Evolutionary conservation across 352 stramenopile species (phyloP).

Genomic region (Pythium dissimile): DNA sequence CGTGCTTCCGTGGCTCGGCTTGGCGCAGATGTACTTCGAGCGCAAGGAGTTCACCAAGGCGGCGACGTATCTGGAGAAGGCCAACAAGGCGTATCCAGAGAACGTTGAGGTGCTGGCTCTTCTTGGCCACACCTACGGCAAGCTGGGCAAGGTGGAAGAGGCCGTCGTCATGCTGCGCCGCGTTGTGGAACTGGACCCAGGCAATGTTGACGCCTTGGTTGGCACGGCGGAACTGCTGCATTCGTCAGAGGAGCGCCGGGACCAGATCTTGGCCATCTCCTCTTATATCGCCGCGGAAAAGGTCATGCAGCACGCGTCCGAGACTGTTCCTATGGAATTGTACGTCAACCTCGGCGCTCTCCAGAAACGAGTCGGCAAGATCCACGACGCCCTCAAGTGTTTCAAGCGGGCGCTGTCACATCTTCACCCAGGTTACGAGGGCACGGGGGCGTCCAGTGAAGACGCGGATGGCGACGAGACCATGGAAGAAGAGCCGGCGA

Average conservation of each 20-base stretch:
- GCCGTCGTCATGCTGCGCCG: slow-evolving; percentile 75
- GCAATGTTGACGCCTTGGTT: slow-evolving; percentile 83
- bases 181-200: slow-evolving; percentile 81
- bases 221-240: slow-evolving; percentile 80
- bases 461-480: slow-evolving; percentile 34
- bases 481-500: slow-evolving; percentile 24
- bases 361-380: slow-evolving; percentile 85
- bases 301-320: slow-evolving; percentile 81
- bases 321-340: slow-evolving; percentile 78
- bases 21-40: slow-evolving; percentile 90
- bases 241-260: slow-evolving; percentile 72
- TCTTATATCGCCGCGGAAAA: slow-evolving; percentile 87
- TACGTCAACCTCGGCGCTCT: slow-evolving; percentile 83
- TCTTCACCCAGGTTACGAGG: slow-evolving; percentile 38
- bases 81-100: slow-evolving; percentile 86
- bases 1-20: slow-evolving; percentile 78
- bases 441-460: slow-evolving; percentile 27
- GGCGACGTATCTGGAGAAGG: slow-evolving; percentile 83
- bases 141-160: slow-evolving; percentile 79
- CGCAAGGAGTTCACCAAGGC: slow-evolving; percentile 83
- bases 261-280: slow-evolving; percentile 88
- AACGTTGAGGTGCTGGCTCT: slow-evolving; percentile 85
- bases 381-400: slow-evolving; percentile 87
- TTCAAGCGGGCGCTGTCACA: slow-evolving; percentile 84
- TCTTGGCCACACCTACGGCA: slow-evolving; percentile 77